Evolutionary conservation across 208 protist genomes (phyloP), one percentile per base, ranked within the genome.

Genomic region (Phytomonas francai): DNA sequence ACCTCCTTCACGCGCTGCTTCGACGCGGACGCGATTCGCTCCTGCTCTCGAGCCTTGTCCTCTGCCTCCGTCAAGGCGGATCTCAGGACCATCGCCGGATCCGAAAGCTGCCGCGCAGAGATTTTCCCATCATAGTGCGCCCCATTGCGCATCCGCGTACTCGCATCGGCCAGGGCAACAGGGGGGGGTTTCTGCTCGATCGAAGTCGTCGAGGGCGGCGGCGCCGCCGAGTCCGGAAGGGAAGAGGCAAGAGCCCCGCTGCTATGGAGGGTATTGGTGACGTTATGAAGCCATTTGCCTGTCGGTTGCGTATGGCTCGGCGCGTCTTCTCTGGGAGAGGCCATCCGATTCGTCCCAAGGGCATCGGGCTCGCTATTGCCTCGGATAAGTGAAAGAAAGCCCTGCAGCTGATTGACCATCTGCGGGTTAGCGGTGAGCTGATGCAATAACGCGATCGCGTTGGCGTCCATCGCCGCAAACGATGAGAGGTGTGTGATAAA

Each of bases 371-470:
- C 34, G 9, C 34, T 39, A 49, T 73, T 78, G 19, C 54, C 61
- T 29, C 69, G 68, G 33, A 91, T 61, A 27, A 87, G 54, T 3
- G 82, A 68, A 9, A 92, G 73, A 29, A 92, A 63, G 63, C 68
- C 74, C 68, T 92, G 86, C 66, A 92, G 73, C 51, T 87, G 79
- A 27, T 66, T 72, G 51, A 92, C 59, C 59, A 88, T 78, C 57
- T 92, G 74, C 28, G 86, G 86, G 59, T 92, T 85, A 9, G 73
- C 70, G 3, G 81, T 68, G 14, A 92, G 76, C 68, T 92, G 83
- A 67, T 86, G 86, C 45, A 92, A 70, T 39, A 92, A 70, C 67
- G 79, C 67, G 36, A 89, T 60, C 8, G 76, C 73, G 32, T 87
- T 77, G 42, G 65, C 54, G 69, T 74, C 75, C 80, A 85, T 89